Base-by-base conservation (phyloP, 805 yeast genomes). In the Scheffersomyces stipitis region DNA sequence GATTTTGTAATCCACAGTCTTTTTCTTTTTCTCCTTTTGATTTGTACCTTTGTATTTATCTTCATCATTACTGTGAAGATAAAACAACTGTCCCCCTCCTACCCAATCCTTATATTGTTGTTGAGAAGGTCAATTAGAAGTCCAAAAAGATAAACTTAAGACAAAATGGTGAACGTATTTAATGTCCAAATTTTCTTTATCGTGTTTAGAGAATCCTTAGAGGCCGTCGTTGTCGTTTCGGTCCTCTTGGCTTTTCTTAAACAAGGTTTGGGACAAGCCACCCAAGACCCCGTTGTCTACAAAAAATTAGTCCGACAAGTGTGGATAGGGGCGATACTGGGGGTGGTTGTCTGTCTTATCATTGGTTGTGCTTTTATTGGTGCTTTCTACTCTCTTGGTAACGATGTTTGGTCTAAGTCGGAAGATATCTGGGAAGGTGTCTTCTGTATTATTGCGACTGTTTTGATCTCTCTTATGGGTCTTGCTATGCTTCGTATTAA, bases 401-500 rank as follows among this genome's bases (percentile, higher is more conserved):
- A 44, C 15, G 56, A 54, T 39, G 38, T 54, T 27, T 54, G 56
- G 54, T 18, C 50, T 32, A 40, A 40, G 33, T 46, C 54, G 4
- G 60, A 54, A 31, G 58, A 54, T 23, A 29, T 54, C 18, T 54
- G 59, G 59, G 59, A 54, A 37, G 59, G 57, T 36, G 41, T 47
- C 15, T 54, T 54, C 47, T 51, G 56, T 34, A 43, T 53, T 26
- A 45, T 54, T 30, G 60, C 60, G 3, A 40, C 60, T 4, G 42
- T 49, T 7, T 47, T 54, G 51, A 54, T 54, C 37, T 46, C 60
- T 4, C 22, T 50, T 31, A 54, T 54, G 60, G 57, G 60, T 15
- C 46, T 54, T 36, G 58, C 60, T 40, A 54, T 54, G 58, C 51
- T 54, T 46, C 53, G 60, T 35, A 47, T 54, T 43, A 54, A 54